Conservation (phyloP, 306 rosid genomes). For the Casuarina glauca region DNA sequence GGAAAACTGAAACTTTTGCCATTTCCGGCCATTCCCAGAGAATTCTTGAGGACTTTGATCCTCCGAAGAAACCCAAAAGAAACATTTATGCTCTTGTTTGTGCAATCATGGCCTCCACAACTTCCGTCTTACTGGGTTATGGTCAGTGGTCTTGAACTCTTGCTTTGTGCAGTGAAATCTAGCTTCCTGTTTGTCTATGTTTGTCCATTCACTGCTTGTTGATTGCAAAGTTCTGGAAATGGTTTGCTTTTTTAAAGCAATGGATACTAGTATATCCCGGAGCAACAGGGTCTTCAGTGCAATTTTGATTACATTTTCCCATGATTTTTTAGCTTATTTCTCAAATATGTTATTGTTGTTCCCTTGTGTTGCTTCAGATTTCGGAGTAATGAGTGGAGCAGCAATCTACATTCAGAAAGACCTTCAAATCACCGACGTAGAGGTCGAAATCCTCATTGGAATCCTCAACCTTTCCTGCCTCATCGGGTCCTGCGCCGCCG, state of each 20-base stretch:
- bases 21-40: constrained; percentile 34
- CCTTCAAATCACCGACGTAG: constrained; percentile 43
- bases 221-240: too few relatives aligned
- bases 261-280: too few relatives aligned
- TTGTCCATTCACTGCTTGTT: too few relatives aligned
- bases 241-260: not conserved
- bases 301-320: too few relatives aligned
- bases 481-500: constrained; percentile 73
- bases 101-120: constrained; percentile 78
- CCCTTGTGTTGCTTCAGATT: constrained; percentile 41
- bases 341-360: not conserved
- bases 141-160: constrained; percentile 38
- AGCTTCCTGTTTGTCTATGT: too few relatives aligned
- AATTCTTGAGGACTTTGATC: constrained; percentile 44
- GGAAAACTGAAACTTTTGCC: constrained; percentile 21
- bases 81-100: constrained; percentile 62
- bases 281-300: too few relatives aligned
- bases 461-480: constrained; percentile 70
- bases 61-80: constrained; percentile 55
- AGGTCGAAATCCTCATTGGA: constrained; percentile 63
- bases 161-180: too few relatives aligned
- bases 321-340: not conserved
- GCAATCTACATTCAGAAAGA: constrained; percentile 51
- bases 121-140: constrained; percentile 78
- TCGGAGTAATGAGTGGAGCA: constrained; percentile 98